Percentiles rank a stretch among this genome's conserved stretches.
Conservation (phyloP, 768 basidiomycete species). For the Russula dissimulans region DNA sequence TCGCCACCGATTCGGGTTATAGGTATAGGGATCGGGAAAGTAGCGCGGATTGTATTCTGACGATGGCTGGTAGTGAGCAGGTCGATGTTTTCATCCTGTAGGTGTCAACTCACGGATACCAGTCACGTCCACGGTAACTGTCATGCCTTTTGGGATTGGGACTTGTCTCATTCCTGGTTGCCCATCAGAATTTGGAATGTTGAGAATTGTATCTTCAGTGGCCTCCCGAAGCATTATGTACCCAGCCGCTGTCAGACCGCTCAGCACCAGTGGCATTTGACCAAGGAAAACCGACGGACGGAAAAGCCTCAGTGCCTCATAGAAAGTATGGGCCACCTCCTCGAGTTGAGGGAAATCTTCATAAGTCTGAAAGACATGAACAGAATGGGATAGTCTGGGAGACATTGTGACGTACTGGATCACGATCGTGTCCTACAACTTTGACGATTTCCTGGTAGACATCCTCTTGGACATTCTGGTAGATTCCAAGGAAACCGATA, state of each 20-base stretch:
- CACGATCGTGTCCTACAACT: conserved; percentile 20
- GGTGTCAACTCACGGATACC: conserved; percentile 14
- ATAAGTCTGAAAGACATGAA: conserved; percentile 8
- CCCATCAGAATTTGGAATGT: conserved; percentile 2
- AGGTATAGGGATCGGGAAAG: conserved; percentile 31
- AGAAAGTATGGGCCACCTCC: conserved; percentile 25
- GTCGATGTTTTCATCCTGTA: background rate
- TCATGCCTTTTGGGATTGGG: conserved; percentile 22
- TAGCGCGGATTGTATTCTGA: conserved; percentile 31
- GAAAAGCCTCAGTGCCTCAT: conserved; percentile 29
- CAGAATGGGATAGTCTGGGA: background rate
- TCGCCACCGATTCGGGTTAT: conserved; percentile 33
- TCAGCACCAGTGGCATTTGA: background rate
- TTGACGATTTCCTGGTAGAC: conserved; percentile 26
- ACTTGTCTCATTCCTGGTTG: conserved; percentile 18
- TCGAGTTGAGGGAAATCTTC: conserved; percentile 26
- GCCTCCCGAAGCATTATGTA: conserved; percentile 26
- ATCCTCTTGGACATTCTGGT: conserved; percentile 27
- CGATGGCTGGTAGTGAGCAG: background rate
- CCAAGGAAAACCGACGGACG: conserved; percentile 22
- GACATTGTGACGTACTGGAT: background rate
- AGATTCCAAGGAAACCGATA: conserved; percentile 26
- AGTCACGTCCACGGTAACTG: conserved; percentile 27
- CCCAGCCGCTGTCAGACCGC: conserved; percentile 23
- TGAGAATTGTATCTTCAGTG: conserved; percentile 23